phyloP scores from a whole-genome alignment of 345 rosid species.

The Camelina laxa region DNA sequence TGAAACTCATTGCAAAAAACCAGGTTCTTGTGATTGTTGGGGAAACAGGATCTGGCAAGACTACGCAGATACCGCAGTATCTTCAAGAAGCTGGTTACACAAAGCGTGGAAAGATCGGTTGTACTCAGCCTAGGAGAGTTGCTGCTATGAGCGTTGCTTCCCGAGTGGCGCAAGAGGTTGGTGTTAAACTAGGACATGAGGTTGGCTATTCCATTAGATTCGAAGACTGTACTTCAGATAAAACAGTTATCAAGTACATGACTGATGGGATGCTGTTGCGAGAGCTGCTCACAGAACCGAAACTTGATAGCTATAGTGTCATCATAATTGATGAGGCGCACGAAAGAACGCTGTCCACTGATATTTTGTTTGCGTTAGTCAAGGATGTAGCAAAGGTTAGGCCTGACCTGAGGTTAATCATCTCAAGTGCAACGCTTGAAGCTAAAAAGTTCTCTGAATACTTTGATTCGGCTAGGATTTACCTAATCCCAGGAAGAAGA shows the following conservation, averaged over 20 bases:
- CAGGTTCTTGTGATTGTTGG: conserved; percentile 96
- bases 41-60: conserved; percentile 96
- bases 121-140: conserved; percentile 94
- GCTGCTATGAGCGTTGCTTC: conserved; percentile 98
- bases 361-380: conserved; percentile 50
- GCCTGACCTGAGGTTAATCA: conserved; percentile 77
- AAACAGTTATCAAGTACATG: conserved; percentile 87
- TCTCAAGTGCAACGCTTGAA: conserved; percentile 95
- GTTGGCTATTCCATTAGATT: conserved; percentile 96
- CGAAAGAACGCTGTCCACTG: conserved; percentile 93
- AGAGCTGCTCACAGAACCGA: conserved; percentile 88
- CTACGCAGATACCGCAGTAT: conserved; percentile 93
- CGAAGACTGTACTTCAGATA: conserved; percentile 93
- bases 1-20: conserved; percentile 64
- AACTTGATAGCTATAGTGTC: conserved; percentile 81
- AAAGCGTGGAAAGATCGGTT: conserved; percentile 80
- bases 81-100: conserved; percentile 91
- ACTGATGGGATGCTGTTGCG: conserved; percentile 96
- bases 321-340: conserved; percentile 96
- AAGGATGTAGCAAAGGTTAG: conserved; percentile 81
- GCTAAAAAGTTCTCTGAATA: conserved; percentile 93
- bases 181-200: conserved; percentile 91
- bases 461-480: conserved; percentile 86
- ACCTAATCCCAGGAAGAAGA: conserved; percentile 88
- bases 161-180: conserved; percentile 90